Evolutionary conservation across 192 early-diverging fungal genomes (phyloP).

Genomic region (Allomyces macrogynus): DNA sequence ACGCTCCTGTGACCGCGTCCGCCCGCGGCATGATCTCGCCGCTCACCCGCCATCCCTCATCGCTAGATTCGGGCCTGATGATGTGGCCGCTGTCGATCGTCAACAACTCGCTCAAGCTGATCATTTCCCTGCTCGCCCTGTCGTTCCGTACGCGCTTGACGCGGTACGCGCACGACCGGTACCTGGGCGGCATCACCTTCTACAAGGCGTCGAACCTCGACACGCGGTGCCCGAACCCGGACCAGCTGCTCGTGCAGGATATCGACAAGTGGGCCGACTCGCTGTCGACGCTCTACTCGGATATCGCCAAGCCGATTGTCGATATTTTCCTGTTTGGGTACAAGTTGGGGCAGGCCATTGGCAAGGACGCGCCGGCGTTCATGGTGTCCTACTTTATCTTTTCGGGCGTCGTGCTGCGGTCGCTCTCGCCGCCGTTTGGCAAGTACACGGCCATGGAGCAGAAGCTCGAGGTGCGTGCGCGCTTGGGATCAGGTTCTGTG

Average conservation of each 20-base stretch:
- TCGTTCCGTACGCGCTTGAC: constrained; percentile 36
- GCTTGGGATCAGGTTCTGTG: too few species aligned
- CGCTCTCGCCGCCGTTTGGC: constrained; percentile 88
- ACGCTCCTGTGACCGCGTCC: background rate
- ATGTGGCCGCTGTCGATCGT: constrained; percentile 43
- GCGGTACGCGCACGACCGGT: constrained; percentile 41
- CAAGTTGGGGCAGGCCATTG: constrained; percentile 43
- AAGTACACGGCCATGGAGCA: constrained; percentile 87
- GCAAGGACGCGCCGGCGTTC: constrained; percentile 28
- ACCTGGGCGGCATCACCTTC: constrained; percentile 52
- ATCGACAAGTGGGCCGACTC: constrained; percentile 6
- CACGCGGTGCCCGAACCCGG: constrained; percentile 50
- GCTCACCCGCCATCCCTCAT: too few species aligned
- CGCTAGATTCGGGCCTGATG: background rate
- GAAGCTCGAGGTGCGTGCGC: constrained; percentile 45
- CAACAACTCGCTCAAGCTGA: constrained; percentile 38
- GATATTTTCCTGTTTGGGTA: constrained; percentile 57
- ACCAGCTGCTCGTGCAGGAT: constrained; percentile 41
- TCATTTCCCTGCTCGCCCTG: constrained; percentile 30
- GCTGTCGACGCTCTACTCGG: constrained; percentile 48
- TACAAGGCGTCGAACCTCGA: constrained; percentile 68
- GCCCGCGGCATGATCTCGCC: too few species aligned
- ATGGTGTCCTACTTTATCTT: constrained; percentile 38
- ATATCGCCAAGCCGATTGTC: constrained; percentile 51
- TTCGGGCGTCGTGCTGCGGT: constrained; percentile 58